Evolutionary conservation across 768 basidiomycete genomes (phyloP).

Genomic region (Tremella yokohamensis): DNA sequence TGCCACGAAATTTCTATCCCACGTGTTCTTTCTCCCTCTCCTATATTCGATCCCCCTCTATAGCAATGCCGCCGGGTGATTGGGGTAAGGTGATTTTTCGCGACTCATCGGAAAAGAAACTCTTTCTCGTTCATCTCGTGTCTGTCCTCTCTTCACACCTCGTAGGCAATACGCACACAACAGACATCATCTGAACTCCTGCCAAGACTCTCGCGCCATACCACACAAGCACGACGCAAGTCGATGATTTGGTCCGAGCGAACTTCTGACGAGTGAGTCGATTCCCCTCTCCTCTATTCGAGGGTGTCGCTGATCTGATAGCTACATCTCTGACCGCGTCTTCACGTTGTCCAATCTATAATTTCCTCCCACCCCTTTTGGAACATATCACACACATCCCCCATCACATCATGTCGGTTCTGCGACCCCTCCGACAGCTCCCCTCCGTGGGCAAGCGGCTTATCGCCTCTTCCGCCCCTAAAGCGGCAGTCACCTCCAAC

Average conservation of each 20-base stretch:
- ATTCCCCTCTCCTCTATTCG: neutral
- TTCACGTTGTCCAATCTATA: constrained; percentile 38
- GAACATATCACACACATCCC: neutral
- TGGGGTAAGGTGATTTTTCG: too few species aligned
- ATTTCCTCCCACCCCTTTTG: constrained; percentile 13
- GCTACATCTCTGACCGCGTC: constrained; percentile 48
- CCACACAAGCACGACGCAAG: constrained; percentile 4
- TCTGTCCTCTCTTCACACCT: too few species aligned
- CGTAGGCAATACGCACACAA: too few species aligned
- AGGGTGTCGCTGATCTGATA: neutral
- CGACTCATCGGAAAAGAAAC: too few species aligned
- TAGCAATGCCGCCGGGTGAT: too few species aligned
- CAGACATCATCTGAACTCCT: too few species aligned
- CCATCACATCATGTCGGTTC: constrained; percentile 5
- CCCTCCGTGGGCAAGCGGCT: constrained; percentile 24
- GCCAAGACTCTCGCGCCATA: too few species aligned
- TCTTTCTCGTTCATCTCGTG: too few species aligned
- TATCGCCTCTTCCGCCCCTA: constrained; percentile 37
- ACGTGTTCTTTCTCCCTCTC: too few species aligned
- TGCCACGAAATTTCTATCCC: too few species aligned
- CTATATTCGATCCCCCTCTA: too few species aligned
- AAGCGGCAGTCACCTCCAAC: constrained; percentile 10
- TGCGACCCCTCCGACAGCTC: constrained; percentile 20
- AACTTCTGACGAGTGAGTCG: constrained; percentile 49
- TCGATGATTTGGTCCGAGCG: constrained; percentile 49